Percentiles rank a stretch among this genome's conserved stretches.
Evolutionary conservation across 2,329 filamentous ascomycete genomes (phyloP).

Genomic region (Hortaea werneckii): DNA sequence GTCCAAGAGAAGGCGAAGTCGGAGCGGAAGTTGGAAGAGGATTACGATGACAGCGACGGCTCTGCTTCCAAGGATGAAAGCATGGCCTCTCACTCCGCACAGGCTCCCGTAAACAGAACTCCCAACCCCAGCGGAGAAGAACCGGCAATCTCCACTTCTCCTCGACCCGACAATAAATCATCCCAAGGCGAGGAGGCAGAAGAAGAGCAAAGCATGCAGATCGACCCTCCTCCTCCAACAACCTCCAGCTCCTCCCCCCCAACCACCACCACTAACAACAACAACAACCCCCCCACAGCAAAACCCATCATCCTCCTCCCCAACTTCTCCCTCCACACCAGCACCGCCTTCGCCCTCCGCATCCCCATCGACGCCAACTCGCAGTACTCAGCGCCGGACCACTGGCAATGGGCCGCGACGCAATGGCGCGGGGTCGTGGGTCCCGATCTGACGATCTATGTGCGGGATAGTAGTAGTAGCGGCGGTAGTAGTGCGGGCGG

Average conservation of each 20-base stretch:
- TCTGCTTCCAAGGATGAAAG: conserved; percentile 7
- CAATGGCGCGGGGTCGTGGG: conserved; percentile 81
- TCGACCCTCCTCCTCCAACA: conserved; percentile 8
- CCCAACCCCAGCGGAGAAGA: background rate
- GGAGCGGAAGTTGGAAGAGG: conserved; percentile 14
- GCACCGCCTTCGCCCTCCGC: conserved; percentile 62
- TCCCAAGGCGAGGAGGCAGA: background rate
- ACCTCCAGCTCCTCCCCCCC: background rate
- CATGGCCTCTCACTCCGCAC: too few relatives aligned
- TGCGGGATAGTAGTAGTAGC: conserved; percentile 32
- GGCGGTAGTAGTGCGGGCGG: conserved; percentile 19
- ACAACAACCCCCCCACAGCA: background rate
- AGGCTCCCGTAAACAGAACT: too few relatives aligned
- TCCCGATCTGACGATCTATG: conserved; percentile 68
- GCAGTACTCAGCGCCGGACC: conserved; percentile 69
- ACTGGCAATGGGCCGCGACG: conserved; percentile 96
- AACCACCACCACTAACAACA: conserved; percentile 2
- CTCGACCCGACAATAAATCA: conserved; percentile 5
- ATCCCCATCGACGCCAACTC: conserved; percentile 59
- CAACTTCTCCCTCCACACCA: conserved; percentile 68
- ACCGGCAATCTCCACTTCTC: too few relatives aligned
- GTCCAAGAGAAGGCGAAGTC: conserved; percentile 3
- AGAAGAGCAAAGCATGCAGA: conserved; percentile 9
- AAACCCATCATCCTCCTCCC: conserved; percentile 67
- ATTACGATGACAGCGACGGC: conserved; percentile 12